These are phyloP conservation scores for Bombardia bombarda DNA, from an alignment of 495 filamentous ascomycete genomes.

Conservation along the genomic window DNA sequence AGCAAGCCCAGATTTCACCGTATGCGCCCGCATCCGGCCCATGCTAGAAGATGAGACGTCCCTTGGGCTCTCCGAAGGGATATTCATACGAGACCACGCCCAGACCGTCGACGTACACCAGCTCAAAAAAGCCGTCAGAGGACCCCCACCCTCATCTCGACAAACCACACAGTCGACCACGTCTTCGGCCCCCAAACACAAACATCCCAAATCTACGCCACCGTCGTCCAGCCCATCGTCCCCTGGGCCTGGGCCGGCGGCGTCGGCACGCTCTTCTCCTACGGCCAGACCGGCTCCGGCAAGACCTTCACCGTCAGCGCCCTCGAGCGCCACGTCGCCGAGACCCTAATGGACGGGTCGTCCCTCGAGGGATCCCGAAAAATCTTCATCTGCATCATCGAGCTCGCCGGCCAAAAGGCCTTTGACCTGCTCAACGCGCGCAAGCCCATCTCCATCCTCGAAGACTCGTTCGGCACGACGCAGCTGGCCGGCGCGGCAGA, in stretches of 20 bases:
- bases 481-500: slow-evolving; percentile 17
- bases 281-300: slow-evolving; percentile 42
- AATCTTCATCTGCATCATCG: slow-evolving; percentile 14
- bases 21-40: slow-evolving; percentile 13
- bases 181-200: slow-evolving; percentile 10
- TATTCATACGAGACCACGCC: slow-evolving; percentile 3
- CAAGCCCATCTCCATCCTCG: slow-evolving; percentile 19
- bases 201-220: slow-evolving; percentile 14
- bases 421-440: slow-evolving; percentile 18
- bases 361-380: slow-evolving; percentile 13
- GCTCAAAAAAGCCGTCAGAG: slow-evolving; percentile 7
- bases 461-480: slow-evolving; percentile 16
- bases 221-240: slow-evolving; percentile 12
- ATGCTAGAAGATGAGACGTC: slow-evolving; percentile 13
- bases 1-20: slow-evolving; percentile 8
- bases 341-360: slow-evolving; percentile 13
- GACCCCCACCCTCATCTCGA: slow-evolving; percentile 9
- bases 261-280: slow-evolving; percentile 30
- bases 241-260: slow-evolving; percentile 20
- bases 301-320: slow-evolving; percentile 37
- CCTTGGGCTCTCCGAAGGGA: slow-evolving; percentile 8
- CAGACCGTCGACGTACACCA: slow-evolving; percentile 14
- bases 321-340: slow-evolving; percentile 15
- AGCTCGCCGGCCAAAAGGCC: slow-evolving; percentile 13
- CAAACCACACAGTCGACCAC: slow-evolving; percentile 13